Base-by-base conservation (phyloP, 768 basidiomycete species). In the Rhizopogon salebrosus region DNA sequence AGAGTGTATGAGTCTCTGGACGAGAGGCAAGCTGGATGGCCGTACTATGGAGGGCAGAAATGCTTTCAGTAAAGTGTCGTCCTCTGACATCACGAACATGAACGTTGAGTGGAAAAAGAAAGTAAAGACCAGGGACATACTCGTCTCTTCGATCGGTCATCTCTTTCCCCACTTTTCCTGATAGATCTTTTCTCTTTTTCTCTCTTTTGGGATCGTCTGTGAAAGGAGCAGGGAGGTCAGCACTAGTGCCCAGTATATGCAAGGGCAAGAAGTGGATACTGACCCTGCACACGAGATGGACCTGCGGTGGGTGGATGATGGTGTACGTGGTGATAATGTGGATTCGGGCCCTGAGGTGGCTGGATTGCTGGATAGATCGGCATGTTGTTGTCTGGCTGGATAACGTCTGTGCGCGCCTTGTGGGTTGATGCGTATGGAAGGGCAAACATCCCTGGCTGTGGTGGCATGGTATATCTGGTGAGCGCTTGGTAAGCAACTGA, bases 111-210 rank as follows among this genome's bases (percentile, higher is more conserved):
- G 35, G 22, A 41, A 53, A 50, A 16, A 16, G 23, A 31, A 16
- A 48, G n/a, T 4, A 27, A 4, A 13, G n/a, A n/a, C 10, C 13
- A 53, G 48, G 31, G 41, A 75, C 80, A 63, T 61, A 89, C 89
- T 89, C 87, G 65, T 89, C 87, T 59, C 85, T 72, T 54, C 87
- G 75, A 67, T 91, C 88, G 62, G 66, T 76, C 72, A 87, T 78
- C 59, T 90, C 88, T 65, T 85, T 89, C 22, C 81, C 82, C 26
- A 86, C 65, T 71, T 82, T 87, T 49, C 82, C 80, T n/a, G 81
- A 76, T 27, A 85, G 64, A 50, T 90, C 87, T 61, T 81, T 84
- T 56, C 83, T 73, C 67, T 81, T 80, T 74, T 79, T 84, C 51
- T 87, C 86, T 61, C 78, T 81, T 72, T 82, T 75, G 16, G 68